Conservation (phyloP, 805 yeast genomes). For the Lachancea fermentati region DNA sequence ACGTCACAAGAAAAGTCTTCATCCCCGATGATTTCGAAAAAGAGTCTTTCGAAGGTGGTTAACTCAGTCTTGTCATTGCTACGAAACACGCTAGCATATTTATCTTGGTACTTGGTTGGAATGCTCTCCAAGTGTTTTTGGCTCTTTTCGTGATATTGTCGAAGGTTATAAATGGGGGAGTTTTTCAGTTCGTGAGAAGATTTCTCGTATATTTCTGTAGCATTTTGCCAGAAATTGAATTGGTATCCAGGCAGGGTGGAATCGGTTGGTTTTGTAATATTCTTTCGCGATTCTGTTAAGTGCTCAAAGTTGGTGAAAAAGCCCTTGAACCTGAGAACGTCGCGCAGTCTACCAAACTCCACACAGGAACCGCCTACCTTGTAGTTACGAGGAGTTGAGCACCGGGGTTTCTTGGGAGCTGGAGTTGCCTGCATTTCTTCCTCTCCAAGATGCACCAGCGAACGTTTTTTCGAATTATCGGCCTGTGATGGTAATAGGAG, state of each 20-base stretch:
- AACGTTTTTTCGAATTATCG: conserved; percentile 1
- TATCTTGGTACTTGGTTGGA: neutral
- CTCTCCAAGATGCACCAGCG: neutral
- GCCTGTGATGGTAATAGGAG: neutral
- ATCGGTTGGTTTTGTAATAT: conserved; percentile 32
- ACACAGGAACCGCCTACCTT: conserved; percentile 40
- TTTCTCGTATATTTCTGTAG: conserved; percentile 36
- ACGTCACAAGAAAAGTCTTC: conserved; percentile 30
- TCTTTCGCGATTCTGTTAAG: conserved; percentile 39
- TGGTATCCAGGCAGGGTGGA: conserved; percentile 38
- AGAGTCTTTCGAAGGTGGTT: conserved; percentile 37
- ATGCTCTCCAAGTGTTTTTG: conserved; percentile 35
- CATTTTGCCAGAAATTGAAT: conserved; percentile 40
- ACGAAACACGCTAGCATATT: conserved; percentile 20
- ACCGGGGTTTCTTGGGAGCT: neutral
- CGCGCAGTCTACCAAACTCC: conserved; percentile 42
- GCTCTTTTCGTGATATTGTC: conserved; percentile 56
- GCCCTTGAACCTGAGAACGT: conserved; percentile 45
- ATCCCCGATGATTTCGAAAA: conserved; percentile 37
- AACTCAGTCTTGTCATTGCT: conserved; percentile 9
- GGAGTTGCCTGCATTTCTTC: neutral
- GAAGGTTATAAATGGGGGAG: conserved; percentile 48
- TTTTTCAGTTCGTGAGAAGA: conserved; percentile 35
- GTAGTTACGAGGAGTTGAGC: neutral
- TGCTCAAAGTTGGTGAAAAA: conserved; percentile 45